A percentile compares a stretch with the other conserved stretches of the same genome.
Conservation (phyloP, 129 eudicot genomes). For the Chrysanthemum seticuspe region DNA sequence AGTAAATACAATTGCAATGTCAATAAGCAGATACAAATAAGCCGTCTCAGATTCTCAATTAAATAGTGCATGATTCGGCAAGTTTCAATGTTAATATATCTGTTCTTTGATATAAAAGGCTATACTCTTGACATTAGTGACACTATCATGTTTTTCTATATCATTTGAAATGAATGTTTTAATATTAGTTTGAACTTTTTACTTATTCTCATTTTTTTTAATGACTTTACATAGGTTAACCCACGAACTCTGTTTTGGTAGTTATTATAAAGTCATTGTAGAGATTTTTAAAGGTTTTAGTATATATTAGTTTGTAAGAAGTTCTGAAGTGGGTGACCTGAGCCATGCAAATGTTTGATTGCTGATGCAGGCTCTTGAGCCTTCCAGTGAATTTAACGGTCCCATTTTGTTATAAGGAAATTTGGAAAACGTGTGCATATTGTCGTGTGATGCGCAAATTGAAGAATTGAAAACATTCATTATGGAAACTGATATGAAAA, state of each 20-base stretch:
- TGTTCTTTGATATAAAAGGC: background rate
- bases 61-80: too few species aligned
- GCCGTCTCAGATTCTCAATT: too few species aligned
- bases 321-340: too few species aligned
- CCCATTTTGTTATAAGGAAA: slow-evolving; percentile 18
- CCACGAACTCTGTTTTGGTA: background rate
- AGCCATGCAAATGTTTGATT: background rate
- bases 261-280: background rate
- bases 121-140: background rate
- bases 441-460: background rate
- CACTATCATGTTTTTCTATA: background rate
- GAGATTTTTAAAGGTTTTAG: background rate
- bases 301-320: background rate
- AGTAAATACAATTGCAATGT: too few species aligned
- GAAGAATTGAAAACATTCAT: background rate
- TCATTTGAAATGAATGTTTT: background rate
- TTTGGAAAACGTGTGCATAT: background rate
- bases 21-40: too few species aligned
- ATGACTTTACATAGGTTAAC: too few species aligned
- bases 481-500: slow-evolving; percentile 8
- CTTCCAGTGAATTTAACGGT: slow-evolving; percentile 6
- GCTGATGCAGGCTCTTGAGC: slow-evolving; percentile 3
- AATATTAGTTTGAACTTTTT: too few species aligned
- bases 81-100: too few species aligned
- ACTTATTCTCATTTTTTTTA: too few species aligned